Conservation (phyloP, 140 eudicot species). For the Flaveria floridana region DNA sequence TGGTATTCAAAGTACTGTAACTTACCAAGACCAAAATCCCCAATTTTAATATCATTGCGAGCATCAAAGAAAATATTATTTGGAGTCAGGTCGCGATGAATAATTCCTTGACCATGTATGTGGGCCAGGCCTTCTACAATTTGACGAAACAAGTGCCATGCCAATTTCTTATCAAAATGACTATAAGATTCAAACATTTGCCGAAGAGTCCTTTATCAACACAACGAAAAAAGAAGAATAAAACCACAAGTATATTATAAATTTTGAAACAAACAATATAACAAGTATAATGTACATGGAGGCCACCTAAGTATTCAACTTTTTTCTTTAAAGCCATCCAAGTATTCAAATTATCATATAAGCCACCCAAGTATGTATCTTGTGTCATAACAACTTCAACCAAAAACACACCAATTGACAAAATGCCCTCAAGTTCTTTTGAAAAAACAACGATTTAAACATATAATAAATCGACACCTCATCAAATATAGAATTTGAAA, state of each 20-base stretch:
- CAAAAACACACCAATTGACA: neutral
- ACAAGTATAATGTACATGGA: slow-evolving; percentile 9
- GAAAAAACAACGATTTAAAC: neutral
- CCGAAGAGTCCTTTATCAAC: slow-evolving; percentile 63
- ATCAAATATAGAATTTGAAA: neutral
- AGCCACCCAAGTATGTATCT: neutral
- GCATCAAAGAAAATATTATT: slow-evolving; percentile 92
- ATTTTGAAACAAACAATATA: neutral
- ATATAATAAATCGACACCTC: neutral
- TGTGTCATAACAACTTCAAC: neutral
- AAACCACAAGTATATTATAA: slow-evolving; percentile 11
- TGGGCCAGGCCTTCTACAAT: slow-evolving; percentile 92
- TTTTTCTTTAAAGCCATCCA: neutral
- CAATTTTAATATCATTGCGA: slow-evolving; percentile 88
- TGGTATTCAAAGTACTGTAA: neutral
- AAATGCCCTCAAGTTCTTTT: neutral
- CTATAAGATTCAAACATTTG: slow-evolving; percentile 77
- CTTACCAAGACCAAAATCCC: slow-evolving; percentile 98
- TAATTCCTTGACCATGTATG: slow-evolving; percentile 92
- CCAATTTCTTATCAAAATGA: slow-evolving; percentile 77
- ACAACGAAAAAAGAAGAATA: slow-evolving; percentile 11
- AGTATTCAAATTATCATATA: neutral
- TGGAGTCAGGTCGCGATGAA: slow-evolving; percentile 96
- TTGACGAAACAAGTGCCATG: slow-evolving; percentile 88
- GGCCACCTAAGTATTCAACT: slow-evolving; percentile 4